These are phyloP conservation scores for Hypholoma sublateritium DNA, from an alignment of 768 basidiomycete genomes.

Conservation along the genomic window DNA sequence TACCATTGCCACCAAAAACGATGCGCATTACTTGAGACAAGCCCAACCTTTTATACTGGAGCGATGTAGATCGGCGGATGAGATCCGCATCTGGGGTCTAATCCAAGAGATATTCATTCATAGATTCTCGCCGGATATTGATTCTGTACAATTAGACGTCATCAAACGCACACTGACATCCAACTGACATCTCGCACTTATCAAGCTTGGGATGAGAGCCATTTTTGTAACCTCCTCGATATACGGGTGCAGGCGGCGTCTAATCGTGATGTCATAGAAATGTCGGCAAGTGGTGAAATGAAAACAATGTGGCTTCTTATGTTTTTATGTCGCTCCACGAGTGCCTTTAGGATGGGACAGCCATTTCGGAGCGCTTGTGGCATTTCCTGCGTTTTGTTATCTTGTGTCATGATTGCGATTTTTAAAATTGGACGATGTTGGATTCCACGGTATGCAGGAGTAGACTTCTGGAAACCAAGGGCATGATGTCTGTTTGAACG, in stretches of 20 bases:
- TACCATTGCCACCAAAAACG: slow-evolving; percentile 22
- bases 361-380: too few species aligned
- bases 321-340: too few species aligned
- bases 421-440: not conserved
- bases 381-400: too few species aligned
- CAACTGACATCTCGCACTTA: not conserved
- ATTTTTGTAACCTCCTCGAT: too few species aligned
- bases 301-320: too few species aligned
- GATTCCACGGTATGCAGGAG: not conserved
- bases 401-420: too few species aligned
- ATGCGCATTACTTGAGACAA: slow-evolving; percentile 7
- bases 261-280: not conserved
- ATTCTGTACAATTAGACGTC: not conserved
- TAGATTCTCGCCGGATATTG: not conserved
- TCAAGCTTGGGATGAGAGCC: too few species aligned
- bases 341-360: too few species aligned
- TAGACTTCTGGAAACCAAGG: not conserved
- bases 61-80: slow-evolving; percentile 23
- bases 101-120: not conserved
- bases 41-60: slow-evolving; percentile 16
- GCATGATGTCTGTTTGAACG: not conserved
- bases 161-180: not conserved
- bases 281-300: not conserved
- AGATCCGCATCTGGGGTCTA: slow-evolving; percentile 28
- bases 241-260: not conserved